Conservation (phyloP, 202 grass and related monocot species). For the Carex arenaria region DNA sequence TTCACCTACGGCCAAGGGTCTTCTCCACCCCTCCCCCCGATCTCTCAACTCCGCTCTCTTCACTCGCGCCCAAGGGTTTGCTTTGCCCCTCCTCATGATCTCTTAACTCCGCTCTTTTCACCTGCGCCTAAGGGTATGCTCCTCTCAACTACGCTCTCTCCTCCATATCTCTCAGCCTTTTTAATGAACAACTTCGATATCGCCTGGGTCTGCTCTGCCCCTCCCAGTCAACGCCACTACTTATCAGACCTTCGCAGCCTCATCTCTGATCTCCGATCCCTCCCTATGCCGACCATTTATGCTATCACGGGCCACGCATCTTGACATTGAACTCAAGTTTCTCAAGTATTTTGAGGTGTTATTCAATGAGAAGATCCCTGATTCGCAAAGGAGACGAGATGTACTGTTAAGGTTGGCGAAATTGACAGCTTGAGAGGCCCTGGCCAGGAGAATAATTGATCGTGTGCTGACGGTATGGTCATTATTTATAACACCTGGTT, state of each 20-base stretch:
- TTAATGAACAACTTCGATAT: slow-evolving; percentile 50
- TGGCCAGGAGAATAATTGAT: slow-evolving; percentile 45
- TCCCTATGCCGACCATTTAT: slow-evolving; percentile 68
- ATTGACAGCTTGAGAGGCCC: slow-evolving; percentile 43
- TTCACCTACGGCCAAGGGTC: too few relatives aligned
- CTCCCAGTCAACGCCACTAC: slow-evolving; percentile 4
- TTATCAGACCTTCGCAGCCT: slow-evolving; percentile 26
- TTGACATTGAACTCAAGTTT: slow-evolving; percentile 50
- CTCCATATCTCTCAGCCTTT: too few relatives aligned
- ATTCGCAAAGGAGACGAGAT: slow-evolving; percentile 47
- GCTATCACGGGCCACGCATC: slow-evolving; percentile 77
- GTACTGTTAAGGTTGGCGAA: slow-evolving; percentile 38
- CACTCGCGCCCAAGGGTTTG: too few relatives aligned
- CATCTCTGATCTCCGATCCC: slow-evolving; percentile 49
- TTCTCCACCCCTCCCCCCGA: too few relatives aligned
- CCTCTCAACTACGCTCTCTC: too few relatives aligned
- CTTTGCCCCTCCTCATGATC: too few relatives aligned
- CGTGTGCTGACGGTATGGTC: slow-evolving; percentile 26
- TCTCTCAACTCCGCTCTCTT: too few relatives aligned
- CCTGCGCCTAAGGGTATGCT: too few relatives aligned
- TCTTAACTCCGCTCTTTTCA: too few relatives aligned
- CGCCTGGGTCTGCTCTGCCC: slow-evolving; percentile 38
- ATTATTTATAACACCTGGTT: background rate
- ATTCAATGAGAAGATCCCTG: slow-evolving; percentile 54
- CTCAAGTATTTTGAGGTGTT: slow-evolving; percentile 39